These are phyloP conservation scores for Penicillium coprophilum DNA, from an alignment of 495 filamentous ascomycete species.

Conservation along the genomic window DNA sequence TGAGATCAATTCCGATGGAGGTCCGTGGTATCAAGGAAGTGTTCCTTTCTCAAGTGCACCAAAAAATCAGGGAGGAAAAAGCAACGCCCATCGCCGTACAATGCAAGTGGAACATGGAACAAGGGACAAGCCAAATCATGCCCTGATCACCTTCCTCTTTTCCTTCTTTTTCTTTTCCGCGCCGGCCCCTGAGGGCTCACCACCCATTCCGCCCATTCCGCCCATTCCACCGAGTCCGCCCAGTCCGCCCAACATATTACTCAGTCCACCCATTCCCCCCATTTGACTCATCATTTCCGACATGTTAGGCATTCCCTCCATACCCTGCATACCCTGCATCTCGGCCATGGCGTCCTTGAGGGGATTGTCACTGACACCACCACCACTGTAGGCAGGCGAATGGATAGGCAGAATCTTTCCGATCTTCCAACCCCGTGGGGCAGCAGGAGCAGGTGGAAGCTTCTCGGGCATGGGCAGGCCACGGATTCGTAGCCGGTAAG, in stretches of 20 bases:
- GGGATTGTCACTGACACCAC: conserved; percentile 93
- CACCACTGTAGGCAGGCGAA: conserved; percentile 83
- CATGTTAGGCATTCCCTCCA: conserved; percentile 46
- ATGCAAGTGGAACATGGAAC: conserved; percentile 31
- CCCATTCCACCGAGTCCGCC: conserved; percentile 39
- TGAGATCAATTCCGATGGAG: conserved; percentile 6
- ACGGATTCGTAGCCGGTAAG: conserved; percentile 63
- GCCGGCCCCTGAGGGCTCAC: conserved; percentile 37
- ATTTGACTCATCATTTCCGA: conserved; percentile 21
- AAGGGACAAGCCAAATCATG: conserved; percentile 23
- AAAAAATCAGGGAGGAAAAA: conserved; percentile 19
- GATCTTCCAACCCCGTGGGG: conserved; percentile 93
- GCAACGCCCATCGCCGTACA: conserved; percentile 41
- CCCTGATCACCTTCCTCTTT: conserved; percentile 49
- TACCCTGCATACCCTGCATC: conserved; percentile 66
- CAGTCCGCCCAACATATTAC: conserved; percentile 38
- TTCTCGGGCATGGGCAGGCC: conserved; percentile 66
- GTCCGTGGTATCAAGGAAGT: conserved; percentile 11
- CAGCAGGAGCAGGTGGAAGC: conserved; percentile 65
- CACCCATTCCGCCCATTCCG: conserved; percentile 18
- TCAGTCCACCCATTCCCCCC: conserved; percentile 36
- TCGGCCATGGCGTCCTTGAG: conserved; percentile 97
- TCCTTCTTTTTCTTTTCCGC: conserved; percentile 51
- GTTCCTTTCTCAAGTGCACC: conserved; percentile 21
- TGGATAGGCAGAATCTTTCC: conserved; percentile 79